Base-by-base conservation (phyloP, 169 alveolate genomes). In the Eimeria tenella region DNA sequence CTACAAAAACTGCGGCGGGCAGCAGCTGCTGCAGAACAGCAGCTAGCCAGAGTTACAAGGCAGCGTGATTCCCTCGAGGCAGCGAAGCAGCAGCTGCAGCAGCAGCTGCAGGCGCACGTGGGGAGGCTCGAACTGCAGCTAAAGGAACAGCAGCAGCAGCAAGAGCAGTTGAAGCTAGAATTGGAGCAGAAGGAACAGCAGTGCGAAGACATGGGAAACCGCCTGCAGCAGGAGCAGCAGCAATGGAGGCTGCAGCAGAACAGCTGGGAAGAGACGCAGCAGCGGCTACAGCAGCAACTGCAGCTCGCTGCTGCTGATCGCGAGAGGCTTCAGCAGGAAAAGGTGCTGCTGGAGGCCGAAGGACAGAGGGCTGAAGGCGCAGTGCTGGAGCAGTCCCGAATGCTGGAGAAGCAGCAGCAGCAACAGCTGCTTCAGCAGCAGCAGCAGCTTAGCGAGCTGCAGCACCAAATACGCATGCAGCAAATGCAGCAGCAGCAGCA, bases 401-500 rank as follows among this genome's bases (percentile, higher is more conserved):
- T 56, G 68, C 50, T 68, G 10, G 93, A 93, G 49, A 86, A 56
- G 83, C 86, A 75, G 90, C 89, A 89, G 74, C 87, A 88, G 81
- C 81, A 84, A 52, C 79, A 50, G 93, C 68, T 63, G 63, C 82
- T 65, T 62, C 79, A 42, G 71, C 83, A 65, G 82, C 79, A 86
- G 82, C 83, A 68, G 82, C 93, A 86, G 93, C 82, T 63, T 4
- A 62, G 93, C 17, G 93, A 86, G 55, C 56, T 63, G 53, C 42
- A 86, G 70, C 93, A 86, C 71, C 82, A 86, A 52, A 15, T 63
- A 55, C 82, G 82, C 71, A 15, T 65, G 82, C 79, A 65, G 93
- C 83, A 65, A 49, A 55, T 86, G 82, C 79, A 86, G 93, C 93
- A 86, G 93, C 93, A 86, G 93, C 93, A 86, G 70, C 93, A 65